These are phyloP conservation scores for Phialophora verrucosa DNA, from an alignment of 2,329 filamentous ascomycete species.

Conservation along the genomic window DNA sequence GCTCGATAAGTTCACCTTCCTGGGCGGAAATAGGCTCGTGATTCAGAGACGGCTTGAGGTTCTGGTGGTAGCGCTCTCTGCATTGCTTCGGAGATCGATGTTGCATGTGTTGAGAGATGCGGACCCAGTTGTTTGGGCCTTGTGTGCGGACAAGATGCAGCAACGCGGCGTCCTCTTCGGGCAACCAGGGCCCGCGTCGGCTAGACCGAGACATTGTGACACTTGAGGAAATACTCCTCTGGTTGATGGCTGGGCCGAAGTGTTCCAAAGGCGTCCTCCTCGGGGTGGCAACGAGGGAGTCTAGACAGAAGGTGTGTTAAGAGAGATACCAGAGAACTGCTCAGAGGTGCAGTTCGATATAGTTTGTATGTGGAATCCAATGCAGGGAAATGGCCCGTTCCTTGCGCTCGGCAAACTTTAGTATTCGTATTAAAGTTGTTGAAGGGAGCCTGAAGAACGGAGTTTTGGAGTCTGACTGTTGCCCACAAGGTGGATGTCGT, in stretches of 20 bases:
- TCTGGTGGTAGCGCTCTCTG: slow-evolving; percentile 91
- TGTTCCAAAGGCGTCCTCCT: neutral
- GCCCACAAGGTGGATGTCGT: neutral
- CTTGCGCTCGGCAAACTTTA: neutral
- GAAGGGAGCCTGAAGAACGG: neutral
- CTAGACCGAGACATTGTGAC: slow-evolving; percentile 55
- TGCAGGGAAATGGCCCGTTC: neutral
- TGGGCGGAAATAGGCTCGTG: slow-evolving; percentile 74
- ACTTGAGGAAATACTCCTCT: slow-evolving; percentile 34
- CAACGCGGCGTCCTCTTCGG: slow-evolving; percentile 73
- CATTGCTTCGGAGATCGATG: slow-evolving; percentile 92
- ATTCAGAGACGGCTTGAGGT: slow-evolving; percentile 77
- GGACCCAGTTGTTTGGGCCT: slow-evolving; percentile 87
- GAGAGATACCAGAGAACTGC: neutral
- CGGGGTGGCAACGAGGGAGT: neutral
- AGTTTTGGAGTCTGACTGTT: neutral
- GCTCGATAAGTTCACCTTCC: slow-evolving; percentile 75
- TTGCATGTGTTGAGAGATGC: slow-evolving; percentile 75
- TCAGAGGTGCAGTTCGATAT: neutral
- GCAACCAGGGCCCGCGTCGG: slow-evolving; percentile 82
- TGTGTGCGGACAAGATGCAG: slow-evolving; percentile 72
- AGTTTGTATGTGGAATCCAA: neutral
- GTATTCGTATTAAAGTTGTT: neutral
- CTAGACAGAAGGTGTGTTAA: neutral
- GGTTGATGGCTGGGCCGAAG: neutral